Conservation (phyloP, 345 rosid genomes). For the Eucalyptus globulus region DNA sequence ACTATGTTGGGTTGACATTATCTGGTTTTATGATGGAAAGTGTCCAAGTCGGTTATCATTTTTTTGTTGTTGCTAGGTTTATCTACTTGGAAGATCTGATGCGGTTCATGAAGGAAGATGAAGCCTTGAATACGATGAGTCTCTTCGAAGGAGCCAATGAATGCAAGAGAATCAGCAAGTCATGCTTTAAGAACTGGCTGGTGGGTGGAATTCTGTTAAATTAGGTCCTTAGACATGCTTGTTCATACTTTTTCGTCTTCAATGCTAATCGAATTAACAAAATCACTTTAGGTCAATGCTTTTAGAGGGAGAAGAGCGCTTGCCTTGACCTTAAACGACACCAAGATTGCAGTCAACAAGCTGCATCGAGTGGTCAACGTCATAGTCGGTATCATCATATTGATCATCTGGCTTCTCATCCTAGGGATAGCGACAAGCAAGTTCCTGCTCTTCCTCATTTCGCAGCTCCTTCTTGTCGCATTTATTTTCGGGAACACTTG, state of each 20-base stretch:
- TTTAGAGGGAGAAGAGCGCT: slow-evolving; percentile 88
- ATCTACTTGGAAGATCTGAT: slow-evolving; percentile 53
- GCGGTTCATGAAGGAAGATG: slow-evolving; percentile 65
- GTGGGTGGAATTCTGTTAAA: slow-evolving; percentile 23
- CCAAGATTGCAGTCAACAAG: slow-evolving; percentile 86
- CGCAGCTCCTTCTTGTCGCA: slow-evolving; percentile 63
- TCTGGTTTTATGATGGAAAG: neutral
- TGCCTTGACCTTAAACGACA: slow-evolving; percentile 76
- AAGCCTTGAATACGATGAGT: slow-evolving; percentile 51
- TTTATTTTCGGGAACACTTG: slow-evolving; percentile 89
- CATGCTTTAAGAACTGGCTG: slow-evolving; percentile 80
- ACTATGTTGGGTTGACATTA: neutral
- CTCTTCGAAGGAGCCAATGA: slow-evolving; percentile 48
- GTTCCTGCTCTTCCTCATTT: slow-evolving; percentile 61
- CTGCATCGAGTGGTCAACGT: slow-evolving; percentile 55
- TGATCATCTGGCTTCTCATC: slow-evolving; percentile 67
- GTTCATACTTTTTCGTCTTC: neutral
- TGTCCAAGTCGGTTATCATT: neutral
- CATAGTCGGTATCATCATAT: slow-evolving; percentile 37
- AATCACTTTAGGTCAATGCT: slow-evolving; percentile 50
- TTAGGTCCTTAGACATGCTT: neutral
- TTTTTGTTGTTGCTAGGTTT: slow-evolving; percentile 19
- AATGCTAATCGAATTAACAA: neutral
- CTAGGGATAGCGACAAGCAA: slow-evolving; percentile 74
- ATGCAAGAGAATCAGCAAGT: slow-evolving; percentile 44